These are phyloP conservation scores for Amanita exitialis DNA, from an alignment of 768 basidiomycete genomes.

Conservation along the genomic window DNA sequence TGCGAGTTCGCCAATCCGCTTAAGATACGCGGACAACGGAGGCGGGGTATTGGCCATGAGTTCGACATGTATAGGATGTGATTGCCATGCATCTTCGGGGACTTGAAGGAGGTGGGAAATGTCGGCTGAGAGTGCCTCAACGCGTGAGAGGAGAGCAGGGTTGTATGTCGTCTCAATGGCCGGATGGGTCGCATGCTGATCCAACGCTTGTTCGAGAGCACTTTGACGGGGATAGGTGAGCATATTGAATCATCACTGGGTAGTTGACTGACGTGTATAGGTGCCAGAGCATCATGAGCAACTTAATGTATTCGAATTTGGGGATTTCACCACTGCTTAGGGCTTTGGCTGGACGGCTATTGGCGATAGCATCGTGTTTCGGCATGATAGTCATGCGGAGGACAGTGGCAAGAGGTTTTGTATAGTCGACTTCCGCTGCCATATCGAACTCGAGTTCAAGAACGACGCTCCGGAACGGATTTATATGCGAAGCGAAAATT, in stretches of 20 bases:
- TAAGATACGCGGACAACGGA: constrained; percentile 40
- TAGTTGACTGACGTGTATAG: constrained; percentile 54
- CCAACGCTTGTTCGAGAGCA: constrained; percentile 45
- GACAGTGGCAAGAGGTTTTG: constrained; percentile 34
- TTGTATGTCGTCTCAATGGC: constrained; percentile 63
- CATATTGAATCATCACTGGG: not conserved
- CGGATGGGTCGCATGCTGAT: constrained; percentile 50
- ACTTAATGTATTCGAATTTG: constrained; percentile 57
- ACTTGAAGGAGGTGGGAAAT: constrained; percentile 51
- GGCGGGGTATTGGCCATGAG: constrained; percentile 37
- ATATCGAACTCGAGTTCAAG: not conserved
- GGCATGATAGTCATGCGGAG: constrained; percentile 35
- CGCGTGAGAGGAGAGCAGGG: constrained; percentile 56
- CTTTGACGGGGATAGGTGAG: constrained; percentile 18
- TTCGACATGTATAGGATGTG: constrained; percentile 40
- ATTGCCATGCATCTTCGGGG: constrained; percentile 40
- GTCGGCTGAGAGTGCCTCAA: constrained; percentile 50
- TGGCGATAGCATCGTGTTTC: constrained; percentile 50
- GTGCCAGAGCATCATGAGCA: constrained; percentile 72
- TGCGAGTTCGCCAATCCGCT: constrained; percentile 39
- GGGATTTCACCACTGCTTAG: constrained; percentile 49
- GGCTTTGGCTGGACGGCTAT: constrained; percentile 44
- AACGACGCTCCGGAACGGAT: too few relatives aligned
- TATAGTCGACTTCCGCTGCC: constrained; percentile 19
- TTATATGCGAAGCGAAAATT: too few relatives aligned